Evolutionary conservation across 257 asterid species (phyloP).

Genomic region (Fraxinus americana): DNA sequence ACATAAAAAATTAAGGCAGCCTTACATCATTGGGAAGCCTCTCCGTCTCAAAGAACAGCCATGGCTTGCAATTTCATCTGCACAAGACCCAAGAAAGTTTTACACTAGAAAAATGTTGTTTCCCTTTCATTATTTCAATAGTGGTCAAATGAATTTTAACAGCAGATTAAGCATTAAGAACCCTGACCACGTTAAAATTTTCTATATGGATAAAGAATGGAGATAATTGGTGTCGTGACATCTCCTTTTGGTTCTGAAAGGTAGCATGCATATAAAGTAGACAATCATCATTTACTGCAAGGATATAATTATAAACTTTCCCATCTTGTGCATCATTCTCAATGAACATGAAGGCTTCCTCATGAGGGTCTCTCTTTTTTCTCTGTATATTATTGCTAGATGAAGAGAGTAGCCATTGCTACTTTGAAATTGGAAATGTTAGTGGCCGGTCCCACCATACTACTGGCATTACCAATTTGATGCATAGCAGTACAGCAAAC

Average conservation of each 20-base stretch:
- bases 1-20: slow-evolving; percentile 8
- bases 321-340: background rate
- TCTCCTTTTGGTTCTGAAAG: background rate
- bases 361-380: background rate
- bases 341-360: background rate
- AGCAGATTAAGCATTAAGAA: background rate
- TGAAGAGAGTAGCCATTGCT: background rate
- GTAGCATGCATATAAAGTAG: background rate
- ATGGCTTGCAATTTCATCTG: slow-evolving; percentile 28
- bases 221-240: background rate
- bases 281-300: too few relatives aligned
- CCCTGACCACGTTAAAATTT: background rate
- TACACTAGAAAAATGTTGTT: background rate
- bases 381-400: background rate
- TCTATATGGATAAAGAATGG: background rate
- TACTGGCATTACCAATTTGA: background rate
- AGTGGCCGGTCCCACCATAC: background rate
- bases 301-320: background rate
- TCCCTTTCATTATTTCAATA: background rate
- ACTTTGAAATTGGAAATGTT: background rate
- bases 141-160: background rate
- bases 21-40: slow-evolving; percentile 24
- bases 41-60: slow-evolving; percentile 30
- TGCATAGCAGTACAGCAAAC: background rate
- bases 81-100: slow-evolving; percentile 17